A percentile compares a stretch with the other conserved stretches of the same genome.
phyloP scores from a whole-genome alignment of 2,329 filamentous ascomycete species.

The Colletotrichum phormii region DNA sequence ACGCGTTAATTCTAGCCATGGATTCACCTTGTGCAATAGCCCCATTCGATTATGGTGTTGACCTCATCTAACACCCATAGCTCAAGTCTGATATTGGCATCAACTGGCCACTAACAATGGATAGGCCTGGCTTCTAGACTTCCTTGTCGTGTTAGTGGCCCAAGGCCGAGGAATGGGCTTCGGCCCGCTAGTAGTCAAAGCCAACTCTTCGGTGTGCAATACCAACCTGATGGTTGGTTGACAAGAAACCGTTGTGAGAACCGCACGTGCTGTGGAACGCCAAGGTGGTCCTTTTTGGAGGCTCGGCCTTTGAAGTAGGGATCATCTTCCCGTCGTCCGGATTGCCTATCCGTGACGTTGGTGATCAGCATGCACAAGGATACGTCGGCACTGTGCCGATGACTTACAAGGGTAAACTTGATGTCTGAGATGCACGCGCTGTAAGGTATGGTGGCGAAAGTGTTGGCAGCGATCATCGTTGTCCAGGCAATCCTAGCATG shows the following conservation, averaged over 20 bases:
- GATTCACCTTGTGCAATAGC: neutral
- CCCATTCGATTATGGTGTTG: neutral
- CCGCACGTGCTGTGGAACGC: neutral
- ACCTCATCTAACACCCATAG: neutral
- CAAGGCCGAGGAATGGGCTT: neutral
- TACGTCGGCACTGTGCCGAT: neutral
- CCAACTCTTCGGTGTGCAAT: neutral
- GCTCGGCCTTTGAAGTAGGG: neutral
- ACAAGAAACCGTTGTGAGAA: neutral
- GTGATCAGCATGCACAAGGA: neutral
- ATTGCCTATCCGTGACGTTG: neutral
- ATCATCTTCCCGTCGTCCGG: constrained; percentile 1
- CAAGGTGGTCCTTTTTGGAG: neutral
- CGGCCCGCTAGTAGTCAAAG: neutral
- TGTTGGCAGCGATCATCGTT: neutral
- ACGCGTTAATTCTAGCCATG: no score
- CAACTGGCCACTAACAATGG: neutral
- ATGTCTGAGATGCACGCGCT: neutral
- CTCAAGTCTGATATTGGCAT: neutral
- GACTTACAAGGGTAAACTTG: neutral
- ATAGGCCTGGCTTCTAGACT: no score
- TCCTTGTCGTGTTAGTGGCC: neutral
- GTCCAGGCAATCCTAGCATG: neutral
- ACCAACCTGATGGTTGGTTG: neutral
- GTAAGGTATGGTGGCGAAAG: neutral